Conservation (phyloP, 2,329 filamentous ascomycete genomes). For the Pseudocercospora fuligena region DNA sequence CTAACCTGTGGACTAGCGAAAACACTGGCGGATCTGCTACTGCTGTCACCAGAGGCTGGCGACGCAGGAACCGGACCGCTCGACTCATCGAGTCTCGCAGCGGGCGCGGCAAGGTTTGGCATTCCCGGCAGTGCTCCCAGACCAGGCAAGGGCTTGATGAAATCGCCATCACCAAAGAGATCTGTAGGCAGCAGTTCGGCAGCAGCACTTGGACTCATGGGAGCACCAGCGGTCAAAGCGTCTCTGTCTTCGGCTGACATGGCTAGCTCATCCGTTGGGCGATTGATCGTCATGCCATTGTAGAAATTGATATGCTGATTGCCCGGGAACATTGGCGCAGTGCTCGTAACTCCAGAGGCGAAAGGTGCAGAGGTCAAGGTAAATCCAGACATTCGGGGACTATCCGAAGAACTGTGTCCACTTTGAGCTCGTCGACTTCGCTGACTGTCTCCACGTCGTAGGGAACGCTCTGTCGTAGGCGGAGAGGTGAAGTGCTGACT, state of each 20-base stretch:
- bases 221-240: slow-evolving; percentile 66
- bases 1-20: slow-evolving; percentile 56
- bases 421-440: slow-evolving; percentile 46
- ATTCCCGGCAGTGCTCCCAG: slow-evolving; percentile 46
- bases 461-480: slow-evolving; percentile 30
- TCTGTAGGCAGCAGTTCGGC: slow-evolving; percentile 71
- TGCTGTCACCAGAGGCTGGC: slow-evolving; percentile 45
- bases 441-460: slow-evolving; percentile 46
- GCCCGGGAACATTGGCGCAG: slow-evolving; percentile 57
- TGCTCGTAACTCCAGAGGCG: slow-evolving; percentile 50
- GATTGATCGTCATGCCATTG: slow-evolving; percentile 64
- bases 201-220: slow-evolving; percentile 77
- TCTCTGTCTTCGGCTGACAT: slow-evolving; percentile 68
- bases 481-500: slow-evolving; percentile 32
- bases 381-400: slow-evolving; percentile 35
- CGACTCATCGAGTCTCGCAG: slow-evolving; percentile 17
- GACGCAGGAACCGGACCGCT: slow-evolving; percentile 32
- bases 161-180: slow-evolving; percentile 47
- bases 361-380: slow-evolving; percentile 34
- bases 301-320: slow-evolving; percentile 61
- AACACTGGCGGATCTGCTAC: slow-evolving; percentile 50
- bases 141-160: slow-evolving; percentile 39
- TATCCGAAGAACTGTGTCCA: slow-evolving; percentile 39
- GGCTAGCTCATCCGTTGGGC: slow-evolving; percentile 47
- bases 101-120: slow-evolving; percentile 34